Evolutionary conservation across 768 basidiomycete species (phyloP), one percentile per base, ranked within the genome.

Genomic region (Kwoniella dejecticola): DNA sequence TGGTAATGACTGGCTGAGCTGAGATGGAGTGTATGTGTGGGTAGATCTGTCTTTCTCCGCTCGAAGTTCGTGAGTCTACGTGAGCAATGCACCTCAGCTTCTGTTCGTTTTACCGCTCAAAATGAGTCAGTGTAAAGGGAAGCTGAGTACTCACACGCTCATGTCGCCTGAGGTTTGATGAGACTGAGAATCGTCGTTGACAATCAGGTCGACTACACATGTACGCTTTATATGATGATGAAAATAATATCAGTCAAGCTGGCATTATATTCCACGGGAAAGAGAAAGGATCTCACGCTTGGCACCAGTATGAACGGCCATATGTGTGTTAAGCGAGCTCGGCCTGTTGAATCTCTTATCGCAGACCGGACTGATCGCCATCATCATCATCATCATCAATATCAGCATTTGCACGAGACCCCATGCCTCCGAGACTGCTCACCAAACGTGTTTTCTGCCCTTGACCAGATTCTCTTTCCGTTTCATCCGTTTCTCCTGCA

Each of bases 281-380:
- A 13, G 41, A 19, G 12, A 19, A 7, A 13, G 10, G 29, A 17
- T 40, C 56, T 57, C 57, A 76, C 77, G 77, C 48, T 72, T 76
- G 19, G 69, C 74, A 4, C 77, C 75, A 10, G 77, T 78, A 44
- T 78, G 77, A 8, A 78, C 77, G 1, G 71, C 53, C 72, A 76
- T 75, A 60, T 78, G 77, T 1, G 77, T 74, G 12, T 66, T 63
- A 17, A 78, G 56, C 6, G 75, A 73, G 17, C 67, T 69, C 2
- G 77, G 77, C 13, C 77, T 52, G 46, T 72, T 74, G 60, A 78
- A 78, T 0, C 66, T 44, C 61, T 76, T 78, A 30, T 70, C 63
- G 62, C 77, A 78, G 1, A 76, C 65, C n/a, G 53, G 61, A 49
- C 75, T 76, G 31, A 13, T 24, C 45, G 48, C 26, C 5, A 30